These are phyloP conservation scores for Fusarium verrucosum DNA, from an alignment of 2,329 filamentous ascomycete genomes.

Conservation along the genomic window DNA sequence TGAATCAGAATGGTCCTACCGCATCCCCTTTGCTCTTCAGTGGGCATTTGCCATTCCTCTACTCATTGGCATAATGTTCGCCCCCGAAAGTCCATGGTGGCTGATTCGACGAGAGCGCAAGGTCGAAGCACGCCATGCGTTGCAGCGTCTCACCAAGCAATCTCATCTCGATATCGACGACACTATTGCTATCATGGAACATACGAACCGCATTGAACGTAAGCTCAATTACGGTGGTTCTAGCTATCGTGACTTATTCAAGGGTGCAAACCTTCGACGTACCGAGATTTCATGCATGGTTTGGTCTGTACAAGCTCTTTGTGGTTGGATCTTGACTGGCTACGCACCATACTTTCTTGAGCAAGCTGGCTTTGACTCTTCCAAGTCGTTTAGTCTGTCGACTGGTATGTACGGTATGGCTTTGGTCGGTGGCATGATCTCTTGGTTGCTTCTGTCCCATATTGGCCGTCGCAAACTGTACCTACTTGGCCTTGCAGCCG, in stretches of 20 bases:
- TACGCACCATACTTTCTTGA: constrained; percentile 53
- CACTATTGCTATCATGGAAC: constrained; percentile 53
- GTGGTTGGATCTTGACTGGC: constrained; percentile 31
- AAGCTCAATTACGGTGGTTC: constrained; percentile 48
- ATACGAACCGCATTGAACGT: constrained; percentile 55
- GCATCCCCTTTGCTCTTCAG: constrained; percentile 52
- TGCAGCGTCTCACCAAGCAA: constrained; percentile 45
- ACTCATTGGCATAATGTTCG: constrained; percentile 47
- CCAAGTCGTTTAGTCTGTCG: constrained; percentile 51
- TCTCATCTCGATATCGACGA: constrained; percentile 52
- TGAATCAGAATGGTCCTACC: constrained; percentile 41
- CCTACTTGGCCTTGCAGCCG: constrained; percentile 47
- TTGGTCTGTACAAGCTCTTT: constrained; percentile 39
- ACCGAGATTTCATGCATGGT: constrained; percentile 44
- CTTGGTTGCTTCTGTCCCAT: constrained; percentile 51
- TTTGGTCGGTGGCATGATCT: constrained; percentile 52
- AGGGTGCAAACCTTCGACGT: constrained; percentile 38
- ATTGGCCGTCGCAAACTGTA: constrained; percentile 54
- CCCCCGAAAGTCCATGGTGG: constrained; percentile 54
- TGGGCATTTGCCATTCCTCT: constrained; percentile 53
- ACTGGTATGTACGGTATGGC: constrained; percentile 53
- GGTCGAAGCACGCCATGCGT: constrained; percentile 45
- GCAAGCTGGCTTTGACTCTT: constrained; percentile 52
- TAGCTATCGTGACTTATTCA: constrained; percentile 28
- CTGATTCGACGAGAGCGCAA: constrained; percentile 49